These are phyloP conservation scores for Trichoderma sp. DNA, from an alignment of 2,329 filamentous ascomycete species.

Conservation along the genomic window DNA sequence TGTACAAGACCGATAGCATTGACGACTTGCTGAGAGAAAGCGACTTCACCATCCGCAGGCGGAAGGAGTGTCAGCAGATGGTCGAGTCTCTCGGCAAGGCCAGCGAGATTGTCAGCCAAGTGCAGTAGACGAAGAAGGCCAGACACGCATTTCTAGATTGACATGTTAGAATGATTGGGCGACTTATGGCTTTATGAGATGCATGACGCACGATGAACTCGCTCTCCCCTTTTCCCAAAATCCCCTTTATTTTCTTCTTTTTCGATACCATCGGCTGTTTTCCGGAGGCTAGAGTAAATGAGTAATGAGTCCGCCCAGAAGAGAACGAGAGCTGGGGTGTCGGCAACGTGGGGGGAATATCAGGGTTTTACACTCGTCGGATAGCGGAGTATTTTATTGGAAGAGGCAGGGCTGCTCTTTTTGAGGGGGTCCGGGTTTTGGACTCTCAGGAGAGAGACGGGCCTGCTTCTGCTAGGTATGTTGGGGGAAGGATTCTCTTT, in stretches of 20 bases:
- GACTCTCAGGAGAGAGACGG: not conserved
- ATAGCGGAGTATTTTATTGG: conserved; percentile 18
- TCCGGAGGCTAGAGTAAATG: conserved; percentile 38
- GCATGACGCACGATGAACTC: conserved; percentile 18
- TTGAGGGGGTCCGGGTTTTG: not conserved
- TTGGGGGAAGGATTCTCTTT: conserved; percentile 7
- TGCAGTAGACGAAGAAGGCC: conserved; percentile 47
- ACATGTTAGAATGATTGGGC: conserved; percentile 11
- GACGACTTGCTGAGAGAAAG: conserved; percentile 97
- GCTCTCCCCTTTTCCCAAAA: not conserved
- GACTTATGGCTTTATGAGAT: conserved; percentile 19
- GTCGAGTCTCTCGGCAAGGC: conserved; percentile 88
- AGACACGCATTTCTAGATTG: conserved; percentile 15
- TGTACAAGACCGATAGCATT: conserved; percentile 88
- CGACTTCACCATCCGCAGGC: conserved; percentile 89
- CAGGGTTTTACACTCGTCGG: conserved; percentile 13
- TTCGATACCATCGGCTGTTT: conserved; percentile 40
- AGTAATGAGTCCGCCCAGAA: conserved; percentile 29
- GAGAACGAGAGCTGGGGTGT: conserved; percentile 24
- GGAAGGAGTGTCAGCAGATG: conserved; percentile 99
- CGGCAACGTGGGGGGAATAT: conserved; percentile 12
- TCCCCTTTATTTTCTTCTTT: conserved; percentile 26
- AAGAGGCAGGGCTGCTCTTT: not conserved
- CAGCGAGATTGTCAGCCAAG: conserved; percentile 90
- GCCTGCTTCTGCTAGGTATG: not conserved